Percentiles rank a stretch among this genome's conserved stretches.
Evolutionary conservation across 1,284 basidiomycete species (phyloP).

Genomic region (Cryptococcus jaspeensis): DNA sequence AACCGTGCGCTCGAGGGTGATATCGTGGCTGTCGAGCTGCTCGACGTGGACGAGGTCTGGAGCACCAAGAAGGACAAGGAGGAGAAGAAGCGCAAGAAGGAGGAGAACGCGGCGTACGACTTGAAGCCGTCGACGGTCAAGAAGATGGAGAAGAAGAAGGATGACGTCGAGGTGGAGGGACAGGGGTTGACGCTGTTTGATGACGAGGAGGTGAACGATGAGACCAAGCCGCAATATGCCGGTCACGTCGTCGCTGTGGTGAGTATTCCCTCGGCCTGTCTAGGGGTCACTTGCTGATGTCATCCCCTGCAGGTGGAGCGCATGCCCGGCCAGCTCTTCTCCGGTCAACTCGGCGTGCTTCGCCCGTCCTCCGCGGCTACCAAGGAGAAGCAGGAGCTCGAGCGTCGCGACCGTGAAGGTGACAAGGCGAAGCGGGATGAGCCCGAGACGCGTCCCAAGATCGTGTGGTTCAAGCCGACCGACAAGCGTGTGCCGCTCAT

Average conservation of each 20-base stretch:
- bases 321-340: slow-evolving; percentile 98
- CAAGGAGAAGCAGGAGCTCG: slow-evolving; percentile 99
- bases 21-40: slow-evolving; percentile 95
- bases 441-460: slow-evolving; percentile 85
- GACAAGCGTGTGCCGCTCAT: slow-evolving; percentile 99
- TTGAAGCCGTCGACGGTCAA: slow-evolving; percentile 70
- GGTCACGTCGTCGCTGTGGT: slow-evolving; percentile 97
- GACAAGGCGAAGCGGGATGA: slow-evolving; percentile 58
- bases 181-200: slow-evolving; percentile 95
- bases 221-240: slow-evolving; percentile 79
- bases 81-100: slow-evolving; percentile 99
- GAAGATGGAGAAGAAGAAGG: slow-evolving; percentile 99
- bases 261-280: slow-evolving; percentile 6
- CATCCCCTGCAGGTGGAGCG: slow-evolving; percentile 64
- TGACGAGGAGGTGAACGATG: slow-evolving; percentile 97
- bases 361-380: slow-evolving; percentile 97
- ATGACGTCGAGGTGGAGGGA: slow-evolving; percentile 98
- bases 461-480: slow-evolving; percentile 99
- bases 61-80: slow-evolving; percentile 99
- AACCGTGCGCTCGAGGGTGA: slow-evolving; percentile 98
- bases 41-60: slow-evolving; percentile 99
- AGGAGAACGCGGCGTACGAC: slow-evolving; percentile 88
- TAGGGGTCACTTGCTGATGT: not conserved
- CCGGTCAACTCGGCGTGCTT: slow-evolving; percentile 90
- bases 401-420: slow-evolving; percentile 92